Conservation (phyloP, 2,329 filamentous ascomycete species). For the Harringtonia aguacate region DNA sequence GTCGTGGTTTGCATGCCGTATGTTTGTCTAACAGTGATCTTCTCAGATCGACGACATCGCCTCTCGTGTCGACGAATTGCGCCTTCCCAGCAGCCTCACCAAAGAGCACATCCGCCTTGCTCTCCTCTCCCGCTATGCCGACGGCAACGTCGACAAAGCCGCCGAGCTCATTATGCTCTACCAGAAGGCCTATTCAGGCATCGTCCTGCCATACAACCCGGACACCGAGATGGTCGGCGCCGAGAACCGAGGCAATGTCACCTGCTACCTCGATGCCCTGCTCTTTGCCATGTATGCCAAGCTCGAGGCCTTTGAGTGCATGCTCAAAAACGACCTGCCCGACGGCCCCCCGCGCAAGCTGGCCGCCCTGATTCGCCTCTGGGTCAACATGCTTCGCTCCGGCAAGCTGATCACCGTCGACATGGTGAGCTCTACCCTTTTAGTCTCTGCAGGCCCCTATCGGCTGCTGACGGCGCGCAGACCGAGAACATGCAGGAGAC, state of each 20-base stretch:
- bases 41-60: constrained; percentile 30
- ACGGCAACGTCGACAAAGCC: constrained; percentile 62
- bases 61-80: constrained; percentile 28
- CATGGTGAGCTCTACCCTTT: constrained; percentile 44
- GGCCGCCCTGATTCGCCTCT: constrained; percentile 69
- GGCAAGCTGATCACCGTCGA: constrained; percentile 80
- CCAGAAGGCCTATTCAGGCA: constrained; percentile 70
- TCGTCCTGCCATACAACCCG: constrained; percentile 65
- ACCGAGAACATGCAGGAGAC: constrained; percentile 55
- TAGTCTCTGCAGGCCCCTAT: background rate
- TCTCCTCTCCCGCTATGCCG: constrained; percentile 52
- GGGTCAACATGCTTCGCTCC: constrained; percentile 84
- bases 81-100: constrained; percentile 33
- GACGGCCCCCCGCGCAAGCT: constrained; percentile 63
- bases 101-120: constrained; percentile 47
- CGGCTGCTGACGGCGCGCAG: background rate
- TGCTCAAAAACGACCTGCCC: constrained; percentile 71
- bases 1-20: background rate
- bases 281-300: constrained; percentile 94
- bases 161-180: constrained; percentile 68
- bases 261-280: constrained; percentile 88
- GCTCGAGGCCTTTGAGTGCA: constrained; percentile 83
- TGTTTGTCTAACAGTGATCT: background rate
- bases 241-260: constrained; percentile 74
- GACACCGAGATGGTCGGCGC: constrained; percentile 68